A percentile compares a stretch with the other conserved stretches of the same genome.
These are phyloP conservation scores for Pythium biforme DNA, from an alignment of 352 stramenopile genomes.

Conservation along the genomic window DNA sequence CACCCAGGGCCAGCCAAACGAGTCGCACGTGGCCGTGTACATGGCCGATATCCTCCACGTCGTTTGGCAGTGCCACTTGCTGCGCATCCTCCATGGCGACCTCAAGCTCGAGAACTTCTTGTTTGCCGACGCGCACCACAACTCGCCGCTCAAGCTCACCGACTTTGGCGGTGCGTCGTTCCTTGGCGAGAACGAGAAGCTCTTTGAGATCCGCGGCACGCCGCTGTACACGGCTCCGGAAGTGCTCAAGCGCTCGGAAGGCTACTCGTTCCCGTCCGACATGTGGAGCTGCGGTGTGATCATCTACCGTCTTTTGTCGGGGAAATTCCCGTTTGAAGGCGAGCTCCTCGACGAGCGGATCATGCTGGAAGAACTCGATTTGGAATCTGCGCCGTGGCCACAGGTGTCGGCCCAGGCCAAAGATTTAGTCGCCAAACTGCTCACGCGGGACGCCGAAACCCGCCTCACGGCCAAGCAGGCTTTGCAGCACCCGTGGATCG, in stretches of 20 bases:
- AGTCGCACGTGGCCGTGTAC: constrained; percentile 53
- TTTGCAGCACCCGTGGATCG: constrained; percentile 66
- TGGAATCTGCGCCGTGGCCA: constrained; percentile 46
- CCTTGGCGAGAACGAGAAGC: constrained; percentile 34
- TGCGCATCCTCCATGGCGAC: constrained; percentile 70
- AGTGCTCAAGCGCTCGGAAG: constrained; percentile 36
- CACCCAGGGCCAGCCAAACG: constrained; percentile 22
- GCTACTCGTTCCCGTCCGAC: constrained; percentile 71
- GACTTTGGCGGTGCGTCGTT: constrained; percentile 77
- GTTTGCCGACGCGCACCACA: constrained; percentile 55
- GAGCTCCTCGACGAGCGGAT: constrained; percentile 66
- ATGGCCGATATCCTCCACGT: constrained; percentile 81
- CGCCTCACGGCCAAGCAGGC: constrained; percentile 60
- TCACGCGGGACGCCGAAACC: constrained; percentile 42
- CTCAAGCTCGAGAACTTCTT: constrained; percentile 84
- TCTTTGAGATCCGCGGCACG: constrained; percentile 59
- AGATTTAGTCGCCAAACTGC: constrained; percentile 43
- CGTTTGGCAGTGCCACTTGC: constrained; percentile 75
- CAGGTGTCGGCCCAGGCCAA: constrained; percentile 57
- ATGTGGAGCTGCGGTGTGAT: constrained; percentile 82
- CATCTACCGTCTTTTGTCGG: constrained; percentile 64
- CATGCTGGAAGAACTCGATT: constrained; percentile 52
- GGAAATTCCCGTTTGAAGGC: constrained; percentile 63
- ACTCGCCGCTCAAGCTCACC: constrained; percentile 72
- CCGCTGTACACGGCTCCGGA: constrained; percentile 76